Base-by-base conservation (phyloP, 768 basidiomycete genomes). In the Mycena belliarum region DNA sequence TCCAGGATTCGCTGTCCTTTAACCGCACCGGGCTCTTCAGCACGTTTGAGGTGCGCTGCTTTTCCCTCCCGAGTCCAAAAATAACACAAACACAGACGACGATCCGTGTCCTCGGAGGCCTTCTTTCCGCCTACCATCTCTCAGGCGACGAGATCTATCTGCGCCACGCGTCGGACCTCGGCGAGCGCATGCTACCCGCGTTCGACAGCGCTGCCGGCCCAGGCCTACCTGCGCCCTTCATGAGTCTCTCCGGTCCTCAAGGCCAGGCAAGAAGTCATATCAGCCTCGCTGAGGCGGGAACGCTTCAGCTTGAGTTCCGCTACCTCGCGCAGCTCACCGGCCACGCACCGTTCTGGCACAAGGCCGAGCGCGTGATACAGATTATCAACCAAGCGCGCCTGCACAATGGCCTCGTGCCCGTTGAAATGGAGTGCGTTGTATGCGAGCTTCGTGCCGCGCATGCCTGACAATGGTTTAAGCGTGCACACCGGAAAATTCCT, bases 1-100 rank as follows among this genome's bases (percentile, higher is more conserved):
- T n/a, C n/a, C n/a, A n/a, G n/a, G n/a, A n/a, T n/a, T n/a, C n/a
- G n/a, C n/a, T n/a, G n/a, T n/a, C n/a, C n/a, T n/a, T n/a, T n/a
- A n/a, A n/a, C n/a, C n/a, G n/a, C n/a, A n/a, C n/a, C n/a, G n/a
- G n/a, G n/a, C n/a, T n/a, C n/a, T n/a, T n/a, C n/a, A n/a, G n/a
- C n/a, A n/a, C n/a, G n/a, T n/a, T n/a, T n/a, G n/a, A n/a, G n/a
- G n/a, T n/a, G n/a, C n/a, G n/a, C n/a, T n/a, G n/a, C n/a, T 21
- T 4, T n/a, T n/a, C n/a, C n/a, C n/a, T n/a, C n/a, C n/a, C n/a
- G n/a, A n/a, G n/a, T n/a, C n/a, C n/a, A n/a, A n/a, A n/a, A n/a
- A n/a, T n/a, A n/a, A n/a, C n/a, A 41, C 23, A n/a, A n/a, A n/a
- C n/a, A n/a, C 61, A 90, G 88, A 88, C 85, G 4, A 90, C 89